Base-by-base conservation (phyloP, 73 alveolate genomes). In the Stentor coeruleus region DNA sequence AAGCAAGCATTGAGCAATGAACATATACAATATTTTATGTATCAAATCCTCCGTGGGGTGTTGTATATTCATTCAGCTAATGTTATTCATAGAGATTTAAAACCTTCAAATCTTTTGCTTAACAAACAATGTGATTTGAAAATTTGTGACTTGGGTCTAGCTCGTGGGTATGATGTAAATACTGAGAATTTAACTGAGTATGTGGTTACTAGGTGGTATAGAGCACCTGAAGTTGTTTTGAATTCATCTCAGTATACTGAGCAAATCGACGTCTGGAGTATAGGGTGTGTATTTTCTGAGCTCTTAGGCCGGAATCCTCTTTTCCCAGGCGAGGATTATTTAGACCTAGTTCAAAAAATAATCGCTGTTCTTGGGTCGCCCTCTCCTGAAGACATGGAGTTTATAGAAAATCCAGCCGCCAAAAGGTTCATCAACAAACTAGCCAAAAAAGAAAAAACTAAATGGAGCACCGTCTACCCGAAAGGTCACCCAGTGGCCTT, bases 281-380 rank as follows among this genome's bases (percentile, higher is more conserved):
- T 91, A 39, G 98, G 98, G 14, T 93, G 98, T 74, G 88, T 93
- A 38, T 88, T 91, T 58, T 94, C 98, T n/a, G 98, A 93, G 82
- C 87, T 93, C 6, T 77, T 93, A 31, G 98, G 97, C 15, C 88
- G 98, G 58, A 93, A 95, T 2, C 98, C 98, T 3, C 86, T 94
- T 14, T 92, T 94, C 86, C 98, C 98, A 15, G 98, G 98, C 3
- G 98, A 94, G 72, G 96, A 94, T 75, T 94, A 94, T 75, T 81
- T 94, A 35, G 98, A 94, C 76, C 81, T 92, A 82, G 93, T 94
- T 57, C 88, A 94, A 77, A 90, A 96, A 72, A 92, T 90, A 1
- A 87, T 94, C 76, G 93, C 97, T 11, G 96, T 94, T 33, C 80
- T 94, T 35, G 98, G 98, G 2, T 90, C 98, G 2, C 98, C 98